Evolutionary conservation across 1,284 basidiomycete species (phyloP), one percentile per base, ranked within the genome.

Genomic region (Tetrapyrgos nigripes): DNA sequence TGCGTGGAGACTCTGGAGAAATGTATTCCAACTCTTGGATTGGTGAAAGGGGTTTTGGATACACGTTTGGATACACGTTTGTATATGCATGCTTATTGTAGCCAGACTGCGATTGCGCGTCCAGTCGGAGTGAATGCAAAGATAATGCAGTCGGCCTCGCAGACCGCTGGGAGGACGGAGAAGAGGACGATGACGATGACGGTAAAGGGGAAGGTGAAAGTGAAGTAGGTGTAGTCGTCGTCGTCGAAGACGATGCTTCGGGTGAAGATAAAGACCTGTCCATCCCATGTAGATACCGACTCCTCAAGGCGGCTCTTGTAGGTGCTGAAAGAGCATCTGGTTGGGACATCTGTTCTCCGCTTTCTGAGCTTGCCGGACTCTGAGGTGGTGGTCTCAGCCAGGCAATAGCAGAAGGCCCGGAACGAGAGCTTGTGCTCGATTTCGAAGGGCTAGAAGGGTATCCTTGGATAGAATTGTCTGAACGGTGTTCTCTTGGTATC

Each of bases 11-110:
- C 52, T 76, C 77, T 0, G 83, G 83, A 2, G 83, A 83, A 47
- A 82, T 64, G 61, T 85, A 85, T 57, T 85, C 83, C 61, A 82
- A 79, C 64, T 85, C 83, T 3, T 74, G 75, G 45, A 85, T 85
- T 0, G 83, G 83, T 3, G 83, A 85, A 31, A 85, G 77, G 31
- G 79, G 83, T 58, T 80, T 78, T 23, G 79, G 83, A 58, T 80
- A 77, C 28, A 48, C 57, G n/a, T 26, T 19, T 1, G 76, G 75
- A 57, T 76, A 73, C 56, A 68, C 67, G 53, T 74, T 73, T 8
- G 72, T 71, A 53, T 69, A 68, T 21, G 70, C 75, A 66, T 76
- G 79, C 5, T 73, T 70, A n/a, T n/a, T n/a, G n/a, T n/a, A n/a
- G n/a, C n/a, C n/a, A 27, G 13, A 50, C 69, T 72, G 55, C 65